Conservation (phyloP, 176 grass and related monocot genomes). For the Aegilops longissima region DNA sequence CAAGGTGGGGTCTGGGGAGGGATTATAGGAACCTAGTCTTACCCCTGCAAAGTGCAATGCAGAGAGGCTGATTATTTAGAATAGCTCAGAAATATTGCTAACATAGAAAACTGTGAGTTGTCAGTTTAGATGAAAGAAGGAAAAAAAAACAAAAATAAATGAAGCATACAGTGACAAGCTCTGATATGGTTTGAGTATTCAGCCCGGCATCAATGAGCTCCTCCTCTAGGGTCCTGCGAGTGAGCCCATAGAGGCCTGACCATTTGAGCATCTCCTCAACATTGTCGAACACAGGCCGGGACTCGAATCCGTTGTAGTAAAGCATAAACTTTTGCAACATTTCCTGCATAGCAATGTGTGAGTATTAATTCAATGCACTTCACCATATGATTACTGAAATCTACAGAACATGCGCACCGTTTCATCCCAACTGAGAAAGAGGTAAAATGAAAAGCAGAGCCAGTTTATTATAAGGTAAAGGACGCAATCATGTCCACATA, state of each 20-base stretch:
- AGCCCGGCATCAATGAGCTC: slow-evolving; percentile 54
- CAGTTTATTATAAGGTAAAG: background rate
- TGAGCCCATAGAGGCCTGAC: slow-evolving; percentile 63
- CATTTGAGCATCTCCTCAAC: slow-evolving; percentile 96
- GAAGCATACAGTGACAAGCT: too few species aligned
- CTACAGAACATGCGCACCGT: background rate
- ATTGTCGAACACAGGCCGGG: slow-evolving; percentile 65
- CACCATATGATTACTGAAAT: background rate
- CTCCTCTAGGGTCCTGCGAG: slow-evolving; percentile 69
- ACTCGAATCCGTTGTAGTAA: slow-evolving; percentile 64
- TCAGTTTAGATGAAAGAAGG: too few species aligned
- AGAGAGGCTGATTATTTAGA: too few species aligned
- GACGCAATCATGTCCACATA: background rate
- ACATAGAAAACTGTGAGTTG: too few species aligned
- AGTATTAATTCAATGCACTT: background rate
- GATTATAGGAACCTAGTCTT: too few species aligned
- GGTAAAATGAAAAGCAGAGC: background rate
- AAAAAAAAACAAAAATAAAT: too few species aligned
- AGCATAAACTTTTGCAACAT: slow-evolving; percentile 71
- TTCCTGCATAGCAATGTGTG: slow-evolving; percentile 30
- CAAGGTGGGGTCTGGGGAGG: too few species aligned
- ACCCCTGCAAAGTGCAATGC: too few species aligned
- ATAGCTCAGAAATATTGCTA: background rate
- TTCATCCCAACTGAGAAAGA: background rate
- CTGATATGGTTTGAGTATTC: too few species aligned